Evolutionary conservation across 2,329 filamentous ascomycete genomes (phyloP), one percentile per base, ranked within the genome.

Genomic region (Cladosporium sp.): DNA sequence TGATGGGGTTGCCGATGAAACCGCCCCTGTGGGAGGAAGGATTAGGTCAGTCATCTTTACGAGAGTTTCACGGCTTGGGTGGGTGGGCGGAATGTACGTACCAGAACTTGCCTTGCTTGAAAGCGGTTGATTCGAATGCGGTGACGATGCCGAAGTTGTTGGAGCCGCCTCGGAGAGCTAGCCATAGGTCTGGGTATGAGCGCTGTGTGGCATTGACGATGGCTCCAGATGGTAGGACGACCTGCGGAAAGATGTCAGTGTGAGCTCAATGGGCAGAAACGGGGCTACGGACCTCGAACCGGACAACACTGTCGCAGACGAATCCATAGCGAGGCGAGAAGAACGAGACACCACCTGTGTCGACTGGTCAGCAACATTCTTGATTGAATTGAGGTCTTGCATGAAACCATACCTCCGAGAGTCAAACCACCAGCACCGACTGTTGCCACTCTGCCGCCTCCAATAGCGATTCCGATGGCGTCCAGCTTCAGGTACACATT

Each of bases 271-370:
- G 34, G 25, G 16, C 13, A 5, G 43, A 5, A 18, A 8, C 10
- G 16, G 39, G 13, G 16, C n/a, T n/a, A 34, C 59, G 14, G 16
- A 62, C 59, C 73, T 85, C 83, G 63, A 84, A 69, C 26, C 67
- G 65, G 18, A 66, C 48, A 7, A 72, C 60, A 14, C 58, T 68
- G 39, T 72, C 84, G 63, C 80, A 80, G 26, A 79, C 82, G 74
- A 82, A 85, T 8, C 85, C 86, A 67, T 79, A 72, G 0, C 73
- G 73, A 0, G 78, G 77, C 2, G 80, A 78, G 69, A 84, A 81
- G 73, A 78, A 85, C 0, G 81, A 82, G 26, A 84, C 79, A 13
- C 84, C 84, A 51, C 70, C 49, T 53, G 10, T 5, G 5, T 53
- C 3, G 8, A 32, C 26, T 5, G 3, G 26, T 53, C 49, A 53